These are phyloP conservation scores for Hypoxylon sp. DNA, from an alignment of 2,329 filamentous ascomycete species.

Conservation along the genomic window DNA sequence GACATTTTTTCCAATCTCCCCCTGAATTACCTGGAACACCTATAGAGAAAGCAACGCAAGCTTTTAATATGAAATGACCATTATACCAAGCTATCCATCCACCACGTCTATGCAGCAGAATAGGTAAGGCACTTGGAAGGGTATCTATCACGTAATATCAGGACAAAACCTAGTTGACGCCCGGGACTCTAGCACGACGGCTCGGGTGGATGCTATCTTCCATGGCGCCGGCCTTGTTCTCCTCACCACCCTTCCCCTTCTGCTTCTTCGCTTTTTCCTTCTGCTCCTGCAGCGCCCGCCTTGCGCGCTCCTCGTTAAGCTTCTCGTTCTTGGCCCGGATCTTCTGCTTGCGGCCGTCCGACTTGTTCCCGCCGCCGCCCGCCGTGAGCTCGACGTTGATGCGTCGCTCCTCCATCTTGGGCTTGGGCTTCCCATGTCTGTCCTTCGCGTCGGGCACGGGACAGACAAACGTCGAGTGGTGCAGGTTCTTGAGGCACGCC, in stretches of 20 bases:
- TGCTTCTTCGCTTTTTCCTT: constrained; percentile 55
- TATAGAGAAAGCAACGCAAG: not conserved
- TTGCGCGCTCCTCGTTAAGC: constrained; percentile 73
- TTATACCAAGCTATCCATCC: not conserved
- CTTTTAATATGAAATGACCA: no score
- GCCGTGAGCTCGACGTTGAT: constrained; percentile 96
- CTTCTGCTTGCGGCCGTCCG: constrained; percentile 76
- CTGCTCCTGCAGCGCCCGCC: constrained; percentile 60
- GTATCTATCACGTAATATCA: constrained; percentile 3
- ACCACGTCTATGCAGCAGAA: not conserved
- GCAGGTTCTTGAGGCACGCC: constrained; percentile 89
- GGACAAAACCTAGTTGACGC: constrained; percentile 8
- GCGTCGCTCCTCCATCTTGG: constrained; percentile 70
- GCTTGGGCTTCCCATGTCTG: constrained; percentile 13
- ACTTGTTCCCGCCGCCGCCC: constrained; percentile 82
- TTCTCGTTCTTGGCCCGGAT: constrained; percentile 89
- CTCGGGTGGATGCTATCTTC: constrained; percentile 63
- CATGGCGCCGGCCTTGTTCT: constrained; percentile 31
- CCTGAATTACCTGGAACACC: constrained; percentile 6
- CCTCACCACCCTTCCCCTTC: constrained; percentile 41
- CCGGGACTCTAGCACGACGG: constrained; percentile 53
- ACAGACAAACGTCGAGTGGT: constrained; percentile 78
- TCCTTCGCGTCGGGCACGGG: constrained; percentile 53
- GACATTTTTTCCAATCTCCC: no score
- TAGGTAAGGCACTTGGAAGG: not conserved